Evolutionary conservation across 139 green algal species (phyloP).

Genomic region (Haematococcus lacustris): DNA sequence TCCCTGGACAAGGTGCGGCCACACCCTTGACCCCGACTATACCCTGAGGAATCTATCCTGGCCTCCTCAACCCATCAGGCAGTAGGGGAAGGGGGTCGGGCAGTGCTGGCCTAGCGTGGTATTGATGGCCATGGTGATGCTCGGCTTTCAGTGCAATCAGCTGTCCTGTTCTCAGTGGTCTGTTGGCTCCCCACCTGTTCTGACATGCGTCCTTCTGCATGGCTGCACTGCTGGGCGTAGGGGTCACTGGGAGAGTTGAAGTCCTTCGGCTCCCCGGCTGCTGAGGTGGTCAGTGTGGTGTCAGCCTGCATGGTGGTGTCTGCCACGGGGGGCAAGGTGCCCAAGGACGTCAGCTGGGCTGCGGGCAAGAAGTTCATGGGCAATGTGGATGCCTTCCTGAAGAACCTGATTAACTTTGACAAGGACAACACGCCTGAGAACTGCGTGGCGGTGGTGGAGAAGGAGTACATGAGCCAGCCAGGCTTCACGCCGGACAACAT

Average conservation of each 20-base stretch:
- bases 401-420: conserved; percentile 78
- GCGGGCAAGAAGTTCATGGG: conserved; percentile 72
- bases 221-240: too few species aligned
- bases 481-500: conserved; percentile 81
- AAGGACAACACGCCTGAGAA: conserved; percentile 82
- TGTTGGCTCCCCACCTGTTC: too few species aligned
- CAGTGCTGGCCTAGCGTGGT: too few species aligned
- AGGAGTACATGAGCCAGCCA: conserved; percentile 66
- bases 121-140: too few species aligned
- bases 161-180: too few species aligned
- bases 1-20: conserved; percentile 74
- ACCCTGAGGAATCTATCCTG: too few species aligned
- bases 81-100: too few species aligned
- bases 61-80: too few species aligned
- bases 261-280: conserved; percentile 76
- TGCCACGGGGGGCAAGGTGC: conserved; percentile 71
- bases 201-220: too few species aligned
- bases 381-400: conserved; percentile 85
- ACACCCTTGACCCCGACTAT: too few species aligned
- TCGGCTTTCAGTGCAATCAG: too few species aligned
- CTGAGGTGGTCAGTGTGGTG: conserved; percentile 74
- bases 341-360: conserved; percentile 79
- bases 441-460: conserved; percentile 38
- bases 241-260: conserved; percentile 81
- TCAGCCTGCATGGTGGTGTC: conserved; percentile 81